phyloP scores from a whole-genome alignment of 1,284 basidiomycete species.

The Apiotrichum montevideense region DNA sequence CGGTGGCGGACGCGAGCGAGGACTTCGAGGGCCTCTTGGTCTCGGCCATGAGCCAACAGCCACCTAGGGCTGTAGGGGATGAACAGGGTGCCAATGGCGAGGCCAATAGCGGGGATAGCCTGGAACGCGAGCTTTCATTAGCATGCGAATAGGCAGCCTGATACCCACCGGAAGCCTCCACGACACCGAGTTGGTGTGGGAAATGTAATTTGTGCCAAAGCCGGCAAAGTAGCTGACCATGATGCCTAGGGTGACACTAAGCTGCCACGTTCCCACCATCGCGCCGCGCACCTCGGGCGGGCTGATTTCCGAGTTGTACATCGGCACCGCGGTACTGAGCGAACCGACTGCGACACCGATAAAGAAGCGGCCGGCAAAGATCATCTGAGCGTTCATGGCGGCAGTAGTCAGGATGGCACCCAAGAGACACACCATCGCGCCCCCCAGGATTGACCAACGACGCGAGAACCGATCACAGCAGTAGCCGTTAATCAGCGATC shows the following conservation, averaged over 20 bases:
- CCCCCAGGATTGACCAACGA: conserved; percentile 22
- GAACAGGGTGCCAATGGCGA: conserved; percentile 45
- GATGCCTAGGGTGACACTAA: conserved; percentile 58
- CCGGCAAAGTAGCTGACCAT: conserved; percentile 67
- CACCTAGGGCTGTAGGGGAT: conserved; percentile 56
- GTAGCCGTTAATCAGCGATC: conserved; percentile 24
- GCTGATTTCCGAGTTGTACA: conserved; percentile 49
- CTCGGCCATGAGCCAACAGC: conserved; percentile 57
- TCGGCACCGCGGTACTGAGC: conserved; percentile 67
- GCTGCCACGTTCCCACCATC: conserved; percentile 61
- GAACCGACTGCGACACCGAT: conserved; percentile 54
- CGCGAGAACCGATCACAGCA: conserved; percentile 17
- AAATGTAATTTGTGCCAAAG: conserved; percentile 57
- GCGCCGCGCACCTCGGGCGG: conserved; percentile 71
- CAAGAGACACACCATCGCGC: conserved; percentile 20
- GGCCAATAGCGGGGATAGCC: conserved; percentile 54
- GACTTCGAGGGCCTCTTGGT: conserved; percentile 61
- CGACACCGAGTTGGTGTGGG: conserved; percentile 53
- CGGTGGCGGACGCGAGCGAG: conserved; percentile 57
- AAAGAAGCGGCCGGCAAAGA: conserved; percentile 23
- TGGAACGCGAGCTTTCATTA: conserved; percentile 57
- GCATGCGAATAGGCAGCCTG: not conserved
- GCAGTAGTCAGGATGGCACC: conserved; percentile 20
- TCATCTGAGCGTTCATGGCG: conserved; percentile 17
- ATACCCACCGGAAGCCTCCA: conserved; percentile 60